Evolutionary conservation across 176 grass and related monocot species (phyloP), one percentile per base, ranked within the genome.

Genomic region (Saccharum spontaneum): DNA sequence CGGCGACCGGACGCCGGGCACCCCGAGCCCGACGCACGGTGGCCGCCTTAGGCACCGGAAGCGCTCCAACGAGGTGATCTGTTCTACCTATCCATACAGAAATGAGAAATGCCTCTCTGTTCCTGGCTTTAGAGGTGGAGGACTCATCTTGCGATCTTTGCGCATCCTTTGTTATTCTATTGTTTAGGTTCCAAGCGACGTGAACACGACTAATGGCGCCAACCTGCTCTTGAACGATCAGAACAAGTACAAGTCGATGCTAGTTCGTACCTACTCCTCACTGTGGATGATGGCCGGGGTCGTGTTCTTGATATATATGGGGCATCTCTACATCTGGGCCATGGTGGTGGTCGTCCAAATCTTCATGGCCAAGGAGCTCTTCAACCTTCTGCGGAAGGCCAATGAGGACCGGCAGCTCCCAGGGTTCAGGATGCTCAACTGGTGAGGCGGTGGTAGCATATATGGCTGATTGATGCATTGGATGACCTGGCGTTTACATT

Each of bases 231-330:
- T 91, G 31, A 90, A 97, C 80, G 94, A 97, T 76, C 79, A 50
- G 20, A 94, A 89, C 61, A 97, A 97, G 87, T 97, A 97, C 89
- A 97, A 90, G 81, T 97, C 89, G 12, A 97, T 97, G 94, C 91
- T 97, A 22, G 87, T 97, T 63, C 89, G 94, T 45, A 94, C 94
- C 33, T 91, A 97, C 83, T 97, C 94, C 38, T 88, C 94, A 15
- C 43, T 97, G 79, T 97, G 94, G 94, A 97, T 97, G 94, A 92
- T 97, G 73, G 91, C 57, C 0, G 87, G 89, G 36, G 91, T 97
- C 68, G 87, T 75, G 26, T 90, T 97, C 43, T 86, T 94, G 82
- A 91, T 97, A 79, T 97, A 94, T 76, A 88, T 97, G 91, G 94
- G 94, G 0, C 94, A 97, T 62, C 87, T 97, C 6, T 97, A 97